These are phyloP conservation scores for Astrothelium subdiscretum DNA, from an alignment of 495 filamentous ascomycete species.

Conservation along the genomic window DNA sequence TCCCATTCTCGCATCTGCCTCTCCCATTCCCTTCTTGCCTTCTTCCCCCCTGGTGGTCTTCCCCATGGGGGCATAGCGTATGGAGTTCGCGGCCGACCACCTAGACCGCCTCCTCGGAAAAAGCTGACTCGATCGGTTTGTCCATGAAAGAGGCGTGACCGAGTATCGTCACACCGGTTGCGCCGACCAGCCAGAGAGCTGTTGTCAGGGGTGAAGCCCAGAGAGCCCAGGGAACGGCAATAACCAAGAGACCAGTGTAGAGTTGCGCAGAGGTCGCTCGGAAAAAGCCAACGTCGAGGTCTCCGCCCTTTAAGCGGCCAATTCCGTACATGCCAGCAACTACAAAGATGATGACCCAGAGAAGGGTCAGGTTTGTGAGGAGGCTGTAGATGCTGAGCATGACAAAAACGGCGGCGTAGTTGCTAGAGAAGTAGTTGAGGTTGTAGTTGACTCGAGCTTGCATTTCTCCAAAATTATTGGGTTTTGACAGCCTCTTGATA, in stretches of 20 bases:
- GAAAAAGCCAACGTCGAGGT: slow-evolving; percentile 73
- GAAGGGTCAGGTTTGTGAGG: slow-evolving; percentile 66
- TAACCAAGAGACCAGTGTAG: slow-evolving; percentile 74
- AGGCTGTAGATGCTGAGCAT: slow-evolving; percentile 95
- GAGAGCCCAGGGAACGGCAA: slow-evolving; percentile 73
- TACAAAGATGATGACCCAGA: slow-evolving; percentile 87
- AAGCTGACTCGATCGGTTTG: slow-evolving; percentile 99
- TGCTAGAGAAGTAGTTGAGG: slow-evolving; percentile 91
- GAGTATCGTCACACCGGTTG: slow-evolving; percentile 77
- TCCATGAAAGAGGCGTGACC: slow-evolving; percentile 95
- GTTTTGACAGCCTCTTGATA: slow-evolving; percentile 88
- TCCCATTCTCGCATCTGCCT: slow-evolving; percentile 7
- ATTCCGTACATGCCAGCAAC: slow-evolving; percentile 80
- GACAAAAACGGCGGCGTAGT: slow-evolving; percentile 85
- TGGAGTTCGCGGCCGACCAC: slow-evolving; percentile 99
- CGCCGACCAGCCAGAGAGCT: slow-evolving; percentile 89
- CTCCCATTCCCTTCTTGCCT: slow-evolving; percentile 3
- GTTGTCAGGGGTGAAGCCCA: slow-evolving; percentile 70
- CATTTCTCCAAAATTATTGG: slow-evolving; percentile 75
- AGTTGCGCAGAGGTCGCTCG: slow-evolving; percentile 85
- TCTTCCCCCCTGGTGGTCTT: slow-evolving; percentile 81
- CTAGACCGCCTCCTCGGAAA: slow-evolving; percentile 99
- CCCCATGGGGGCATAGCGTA: slow-evolving; percentile 88
- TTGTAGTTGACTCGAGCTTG: slow-evolving; percentile 98
- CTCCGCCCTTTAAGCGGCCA: slow-evolving; percentile 71